phyloP scores from a whole-genome alignment of 2,329 filamentous ascomycete species.

The Xylaria hypoxylon region DNA sequence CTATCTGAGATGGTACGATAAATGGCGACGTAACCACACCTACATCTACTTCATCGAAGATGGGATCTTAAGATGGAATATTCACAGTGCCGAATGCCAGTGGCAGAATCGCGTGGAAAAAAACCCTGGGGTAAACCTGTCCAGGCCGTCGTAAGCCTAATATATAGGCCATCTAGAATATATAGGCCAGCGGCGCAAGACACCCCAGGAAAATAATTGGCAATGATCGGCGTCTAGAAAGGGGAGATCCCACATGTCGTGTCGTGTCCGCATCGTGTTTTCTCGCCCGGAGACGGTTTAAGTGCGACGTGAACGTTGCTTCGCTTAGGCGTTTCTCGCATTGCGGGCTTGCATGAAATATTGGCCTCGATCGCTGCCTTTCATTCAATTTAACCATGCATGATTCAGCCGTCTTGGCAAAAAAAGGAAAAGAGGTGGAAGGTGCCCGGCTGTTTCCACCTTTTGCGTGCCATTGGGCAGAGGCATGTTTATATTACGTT shows the following conservation, averaged over 20 bases:
- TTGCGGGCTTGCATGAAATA: conserved; percentile 42
- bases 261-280: not conserved
- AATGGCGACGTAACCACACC: conserved; percentile 7
- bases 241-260: not conserved
- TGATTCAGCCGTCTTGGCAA: conserved; percentile 49
- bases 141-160: conserved; percentile 25
- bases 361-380: conserved; percentile 35
- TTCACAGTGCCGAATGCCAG: conserved; percentile 2
- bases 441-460: not conserved
- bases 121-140: conserved; percentile 14
- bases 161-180: conserved; percentile 31
- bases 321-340: conserved; percentile 38
- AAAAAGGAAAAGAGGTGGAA: conserved; percentile 32
- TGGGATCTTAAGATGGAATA: too few relatives aligned
- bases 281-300: conserved; percentile 16
- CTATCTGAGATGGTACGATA: conserved; percentile 26
- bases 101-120: conserved; percentile 5
- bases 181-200: conserved; percentile 9
- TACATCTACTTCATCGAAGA: not conserved
- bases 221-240: conserved; percentile 31
- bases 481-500: conserved; percentile 31
- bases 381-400: conserved; percentile 47
- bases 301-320: conserved; percentile 37
- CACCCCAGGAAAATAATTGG: conserved; percentile 18
- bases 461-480: conserved; percentile 26